These are phyloP conservation scores for Micromonas commoda DNA, from an alignment of 139 green algal genomes.

Conservation along the genomic window DNA sequence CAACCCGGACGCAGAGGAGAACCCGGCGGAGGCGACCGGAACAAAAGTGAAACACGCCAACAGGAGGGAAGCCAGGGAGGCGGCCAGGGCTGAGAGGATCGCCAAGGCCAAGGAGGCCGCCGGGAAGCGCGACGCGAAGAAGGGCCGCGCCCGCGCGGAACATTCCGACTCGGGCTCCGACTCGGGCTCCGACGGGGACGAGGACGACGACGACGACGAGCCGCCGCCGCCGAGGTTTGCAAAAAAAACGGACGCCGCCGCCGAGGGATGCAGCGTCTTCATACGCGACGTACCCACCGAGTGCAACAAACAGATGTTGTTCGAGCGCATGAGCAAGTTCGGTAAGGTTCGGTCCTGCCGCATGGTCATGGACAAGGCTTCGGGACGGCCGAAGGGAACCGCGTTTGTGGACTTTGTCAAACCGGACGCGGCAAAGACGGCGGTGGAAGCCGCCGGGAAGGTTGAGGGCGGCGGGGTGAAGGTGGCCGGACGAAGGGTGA, in stretches of 20 bases:
- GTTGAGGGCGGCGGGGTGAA: conserved; percentile 40
- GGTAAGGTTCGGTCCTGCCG: conserved; percentile 36
- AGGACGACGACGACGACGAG: background rate
- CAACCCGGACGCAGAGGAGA: background rate
- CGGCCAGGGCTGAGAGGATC: conserved; percentile 36
- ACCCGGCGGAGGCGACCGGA: background rate
- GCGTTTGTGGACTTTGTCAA: conserved; percentile 79
- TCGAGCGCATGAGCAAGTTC: conserved; percentile 28
- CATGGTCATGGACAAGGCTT: conserved; percentile 69
- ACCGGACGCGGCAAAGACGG: conserved; percentile 42
- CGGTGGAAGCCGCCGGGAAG: conserved; percentile 31
- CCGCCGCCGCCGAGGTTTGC: background rate
- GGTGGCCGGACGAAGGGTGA: conserved; percentile 55
- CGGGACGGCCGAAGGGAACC: conserved; percentile 70
- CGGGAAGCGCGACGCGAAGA: background rate
- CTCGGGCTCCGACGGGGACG: background rate
- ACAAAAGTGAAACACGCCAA: background rate
- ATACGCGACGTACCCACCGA: conserved; percentile 6
- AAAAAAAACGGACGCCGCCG: background rate
- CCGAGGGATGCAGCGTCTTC: conserved; percentile 8
- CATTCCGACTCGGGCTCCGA: background rate
- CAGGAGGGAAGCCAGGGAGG: conserved; percentile 36
- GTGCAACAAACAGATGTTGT: conserved; percentile 8
- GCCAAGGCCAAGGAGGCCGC: background rate
- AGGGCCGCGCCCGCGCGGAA: background rate